These are phyloP conservation scores for Elsinoe perseae DNA, from an alignment of 2,329 filamentous ascomycete species.

Conservation along the genomic window DNA sequence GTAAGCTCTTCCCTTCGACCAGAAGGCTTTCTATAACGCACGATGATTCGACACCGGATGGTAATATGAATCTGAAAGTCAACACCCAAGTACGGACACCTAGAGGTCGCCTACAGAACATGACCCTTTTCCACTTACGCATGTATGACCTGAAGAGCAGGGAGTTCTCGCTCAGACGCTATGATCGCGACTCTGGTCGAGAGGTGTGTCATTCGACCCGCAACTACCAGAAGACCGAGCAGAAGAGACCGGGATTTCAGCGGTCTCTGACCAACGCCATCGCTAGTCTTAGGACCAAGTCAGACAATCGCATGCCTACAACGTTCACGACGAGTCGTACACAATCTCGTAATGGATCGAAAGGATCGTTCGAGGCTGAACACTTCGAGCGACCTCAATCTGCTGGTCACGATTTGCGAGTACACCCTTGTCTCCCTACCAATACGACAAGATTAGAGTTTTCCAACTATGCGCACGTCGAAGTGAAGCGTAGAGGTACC, in stretches of 20 bases:
- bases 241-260: conserved; percentile 46
- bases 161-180: conserved; percentile 83
- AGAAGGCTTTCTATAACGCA: conserved; percentile 76
- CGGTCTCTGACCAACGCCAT: conserved; percentile 55
- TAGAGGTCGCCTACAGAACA: conserved; percentile 48
- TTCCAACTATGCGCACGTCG: conserved; percentile 91
- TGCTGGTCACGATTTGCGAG: conserved; percentile 30
- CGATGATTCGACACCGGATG: conserved; percentile 81
- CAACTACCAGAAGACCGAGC: conserved; percentile 53
- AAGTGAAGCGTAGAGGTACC: conserved; percentile 62
- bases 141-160: conserved; percentile 85
- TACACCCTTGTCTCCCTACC: conserved; percentile 47
- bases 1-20: conserved; percentile 75
- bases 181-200: conserved; percentile 84
- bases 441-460: conserved; percentile 88
- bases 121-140: conserved; percentile 83
- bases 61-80: conserved; percentile 92
- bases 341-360: conserved; percentile 50
- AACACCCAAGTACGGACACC: conserved; percentile 60
- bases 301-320: conserved; percentile 41
- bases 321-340: conserved; percentile 43
- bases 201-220: conserved; percentile 82
- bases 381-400: conserved; percentile 30
- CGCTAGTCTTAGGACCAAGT: conserved; percentile 48
- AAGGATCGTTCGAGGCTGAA: conserved; percentile 36